These are phyloP conservation scores for Macroventuria anomochaeta DNA, from an alignment of 2,329 filamentous ascomycete genomes.

Conservation along the genomic window DNA sequence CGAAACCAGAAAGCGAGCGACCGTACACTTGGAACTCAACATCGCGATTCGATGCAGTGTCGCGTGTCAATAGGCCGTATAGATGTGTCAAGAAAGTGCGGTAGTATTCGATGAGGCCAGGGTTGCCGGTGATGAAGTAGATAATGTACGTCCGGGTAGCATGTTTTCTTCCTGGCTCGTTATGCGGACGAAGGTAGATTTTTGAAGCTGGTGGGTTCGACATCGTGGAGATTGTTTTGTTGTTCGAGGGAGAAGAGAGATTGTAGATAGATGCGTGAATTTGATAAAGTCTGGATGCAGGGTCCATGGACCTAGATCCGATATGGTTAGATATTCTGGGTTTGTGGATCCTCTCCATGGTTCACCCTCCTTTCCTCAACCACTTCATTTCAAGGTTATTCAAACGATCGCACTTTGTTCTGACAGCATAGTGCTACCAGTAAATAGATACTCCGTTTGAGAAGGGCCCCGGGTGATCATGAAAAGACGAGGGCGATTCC, in stretches of 20 bases:
- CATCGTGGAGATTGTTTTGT: slow-evolving; percentile 7
- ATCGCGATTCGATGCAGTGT: slow-evolving; percentile 24
- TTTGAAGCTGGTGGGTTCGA: slow-evolving; percentile 24
- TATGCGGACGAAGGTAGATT: slow-evolving; percentile 34
- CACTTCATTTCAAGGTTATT: neutral
- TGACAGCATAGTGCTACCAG: no score
- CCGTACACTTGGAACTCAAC: slow-evolving; percentile 50
- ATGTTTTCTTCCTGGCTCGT: slow-evolving; percentile 27
- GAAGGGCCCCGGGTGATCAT: no score
- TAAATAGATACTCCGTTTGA: no score
- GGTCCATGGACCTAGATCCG: slow-evolving; percentile 3
- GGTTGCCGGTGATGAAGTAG: slow-evolving; percentile 79
- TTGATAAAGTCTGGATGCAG: slow-evolving; percentile 19
- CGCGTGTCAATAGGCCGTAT: slow-evolving; percentile 58
- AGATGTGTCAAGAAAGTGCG: slow-evolving; percentile 68
- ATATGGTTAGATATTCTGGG: neutral
- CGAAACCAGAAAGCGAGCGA: slow-evolving; percentile 53
- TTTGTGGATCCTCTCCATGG: neutral
- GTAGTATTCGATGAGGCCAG: slow-evolving; percentile 78
- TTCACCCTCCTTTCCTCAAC: neutral
- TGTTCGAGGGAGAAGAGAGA: neutral
- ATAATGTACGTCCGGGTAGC: slow-evolving; percentile 58
- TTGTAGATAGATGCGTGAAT: slow-evolving; percentile 12
- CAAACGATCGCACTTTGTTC: no score
- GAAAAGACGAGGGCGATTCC: no score